Evolutionary conservation across 2,329 filamentous ascomycete genomes (phyloP), one percentile per base, ranked within the genome.

Genomic region (Cadophora luteo-olivacea): DNA sequence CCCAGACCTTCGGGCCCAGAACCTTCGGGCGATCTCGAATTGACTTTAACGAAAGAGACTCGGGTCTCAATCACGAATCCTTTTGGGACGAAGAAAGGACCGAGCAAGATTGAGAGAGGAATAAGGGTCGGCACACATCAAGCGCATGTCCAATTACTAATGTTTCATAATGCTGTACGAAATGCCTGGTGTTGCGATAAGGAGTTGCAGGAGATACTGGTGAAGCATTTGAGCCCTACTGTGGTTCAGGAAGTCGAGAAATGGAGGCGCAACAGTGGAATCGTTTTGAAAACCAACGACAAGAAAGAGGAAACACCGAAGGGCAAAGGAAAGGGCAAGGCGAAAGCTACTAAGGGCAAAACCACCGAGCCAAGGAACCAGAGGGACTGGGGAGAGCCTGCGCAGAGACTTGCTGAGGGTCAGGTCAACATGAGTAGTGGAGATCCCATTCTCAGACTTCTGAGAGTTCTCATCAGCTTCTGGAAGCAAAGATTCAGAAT

Each of bases 81-180:
- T 0, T 83, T 87, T 55, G 87, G 88, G 25, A 83, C 83, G 22
- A 97, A 93, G 80, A 97, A 95, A 77, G 94, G 93, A 0, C 92
- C 92, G 0, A 91, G 92, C 2, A 97, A 97, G 80, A 88, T 91
- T 33, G 93, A 97, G 77, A 88, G 93, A 63, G 87, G 89, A 69
- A 91, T 95, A 66, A 87, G 96, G 32, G 86, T 90, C 41, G 85
- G 89, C 3, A 94, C 93, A 0, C 96, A 99, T 79, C 92, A 92
- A 74, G 85, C 97, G 73, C 96, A 99, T 79, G 94, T 98, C 1
- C 90, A 97, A 77, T 87, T 89, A 64, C 82, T 99, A 19, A 85
- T 99, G 69, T 97, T 91, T 85, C 94, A 98, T 78, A 98, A 98
- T 77, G 87, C 92, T 0, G 80, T 96, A 16, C 88, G 92, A 52